Conservation (phyloP, 768 basidiomycete genomes). For the Russula foetens region DNA sequence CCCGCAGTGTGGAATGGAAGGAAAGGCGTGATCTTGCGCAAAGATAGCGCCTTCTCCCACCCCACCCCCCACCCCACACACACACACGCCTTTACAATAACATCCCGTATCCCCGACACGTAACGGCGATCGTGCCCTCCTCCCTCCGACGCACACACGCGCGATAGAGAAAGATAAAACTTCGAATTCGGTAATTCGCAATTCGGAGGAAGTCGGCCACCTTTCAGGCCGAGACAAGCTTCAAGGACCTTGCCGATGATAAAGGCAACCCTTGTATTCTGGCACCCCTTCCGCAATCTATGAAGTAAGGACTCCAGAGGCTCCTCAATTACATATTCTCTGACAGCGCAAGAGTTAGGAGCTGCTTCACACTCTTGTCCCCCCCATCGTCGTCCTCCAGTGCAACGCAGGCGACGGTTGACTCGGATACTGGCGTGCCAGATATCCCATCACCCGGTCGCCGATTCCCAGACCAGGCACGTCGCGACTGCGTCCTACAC, state of each 20-base stretch:
- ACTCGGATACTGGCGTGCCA: neutral
- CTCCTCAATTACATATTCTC: slow-evolving; percentile 1
- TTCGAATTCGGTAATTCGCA: too few relatives aligned
- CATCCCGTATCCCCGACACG: neutral
- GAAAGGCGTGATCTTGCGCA: neutral
- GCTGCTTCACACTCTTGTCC: neutral
- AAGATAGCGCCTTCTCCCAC: neutral
- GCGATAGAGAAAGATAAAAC: too few relatives aligned
- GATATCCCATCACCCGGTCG: too few relatives aligned
- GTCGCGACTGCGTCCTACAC: neutral
- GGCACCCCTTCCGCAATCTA: neutral
- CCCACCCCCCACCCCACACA: neutral
- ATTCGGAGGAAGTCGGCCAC: neutral
- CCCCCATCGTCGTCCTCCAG: neutral
- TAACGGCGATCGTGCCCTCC: neutral
- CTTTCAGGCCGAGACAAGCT: neutral
- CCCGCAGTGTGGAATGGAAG: neutral
- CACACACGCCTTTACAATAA: neutral
- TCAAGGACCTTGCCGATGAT: neutral
- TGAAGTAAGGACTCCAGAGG: too few relatives aligned
- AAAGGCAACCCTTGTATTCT: slow-evolving; percentile 1
- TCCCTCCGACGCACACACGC: neutral
- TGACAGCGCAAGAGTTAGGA: neutral
- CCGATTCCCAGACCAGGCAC: neutral
- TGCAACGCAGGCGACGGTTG: neutral